phyloP scores from a whole-genome alignment of 169 alveolate genomes.

The Sarcocystis neurona region DNA sequence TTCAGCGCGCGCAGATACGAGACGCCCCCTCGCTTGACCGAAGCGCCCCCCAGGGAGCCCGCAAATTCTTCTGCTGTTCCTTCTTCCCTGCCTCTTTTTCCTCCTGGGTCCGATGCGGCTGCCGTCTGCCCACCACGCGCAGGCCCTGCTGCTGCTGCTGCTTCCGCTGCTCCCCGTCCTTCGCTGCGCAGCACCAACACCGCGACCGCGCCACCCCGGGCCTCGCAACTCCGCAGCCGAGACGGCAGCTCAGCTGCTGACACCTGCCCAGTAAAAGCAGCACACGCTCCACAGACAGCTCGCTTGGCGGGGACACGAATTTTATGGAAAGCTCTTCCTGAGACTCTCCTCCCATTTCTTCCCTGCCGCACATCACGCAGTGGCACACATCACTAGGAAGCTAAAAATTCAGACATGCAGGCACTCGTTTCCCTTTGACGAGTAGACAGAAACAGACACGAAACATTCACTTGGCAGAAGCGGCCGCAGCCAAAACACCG shows the following conservation, averaged over 20 bases:
- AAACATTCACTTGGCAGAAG: too few species aligned
- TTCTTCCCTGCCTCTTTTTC: not conserved
- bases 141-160: too few species aligned
- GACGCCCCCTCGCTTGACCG: not conserved
- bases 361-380: too few species aligned
- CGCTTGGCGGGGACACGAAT: not conserved
- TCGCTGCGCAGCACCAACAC: conserved; percentile 1
- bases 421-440: too few species aligned
- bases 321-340: too few species aligned
- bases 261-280: not conserved
- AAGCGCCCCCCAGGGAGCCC: not conserved
- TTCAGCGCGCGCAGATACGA: not conserved
- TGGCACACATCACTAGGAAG: too few species aligned
- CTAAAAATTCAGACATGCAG: too few species aligned
- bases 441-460: too few species aligned
- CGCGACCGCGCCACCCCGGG: not conserved
- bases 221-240: conserved; percentile 7
- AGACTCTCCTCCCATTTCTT: too few species aligned
- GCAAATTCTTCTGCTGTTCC: too few species aligned
- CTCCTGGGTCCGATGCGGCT: not conserved
- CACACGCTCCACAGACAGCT: not conserved
- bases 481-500: too few species aligned
- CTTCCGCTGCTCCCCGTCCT: not conserved
- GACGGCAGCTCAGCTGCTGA: not conserved
- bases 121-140: too few species aligned